Evolutionary conservation across 1,284 basidiomycete genomes (phyloP).

Genomic region (Austroboletus olivaceoglutinosus): DNA sequence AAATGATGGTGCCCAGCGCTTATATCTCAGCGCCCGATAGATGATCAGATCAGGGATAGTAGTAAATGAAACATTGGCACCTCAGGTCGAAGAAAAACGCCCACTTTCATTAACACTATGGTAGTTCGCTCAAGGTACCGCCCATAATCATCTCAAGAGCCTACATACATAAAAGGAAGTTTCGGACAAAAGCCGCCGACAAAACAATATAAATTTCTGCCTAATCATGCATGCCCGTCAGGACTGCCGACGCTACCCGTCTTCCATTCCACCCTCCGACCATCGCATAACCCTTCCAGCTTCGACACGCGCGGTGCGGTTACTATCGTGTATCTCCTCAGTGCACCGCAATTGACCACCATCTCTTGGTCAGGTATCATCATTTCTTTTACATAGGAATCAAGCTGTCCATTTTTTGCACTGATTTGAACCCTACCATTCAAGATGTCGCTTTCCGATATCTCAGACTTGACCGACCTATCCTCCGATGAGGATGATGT

Average conservation of each 20-base stretch:
- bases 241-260: neutral
- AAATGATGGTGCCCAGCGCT: conserved; percentile 1
- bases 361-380: neutral
- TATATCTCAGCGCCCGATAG: conserved; percentile 15
- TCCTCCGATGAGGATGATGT: conserved; percentile 40
- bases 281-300: neutral
- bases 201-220: conserved; percentile 10
- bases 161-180: conserved; percentile 18
- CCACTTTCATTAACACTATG: too few relatives aligned
- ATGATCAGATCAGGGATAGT: neutral
- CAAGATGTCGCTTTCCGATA: conserved; percentile 35
- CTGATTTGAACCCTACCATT: neutral
- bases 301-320: neutral
- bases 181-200: conserved; percentile 12
- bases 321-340: neutral
- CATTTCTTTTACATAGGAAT: neutral
- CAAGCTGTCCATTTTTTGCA: neutral
- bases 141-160: neutral
- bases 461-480: conserved; percentile 47
- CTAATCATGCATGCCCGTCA: neutral
- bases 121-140: too few relatives aligned
- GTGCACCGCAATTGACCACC: neutral
- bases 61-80: neutral
- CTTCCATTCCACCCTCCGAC: neutral
- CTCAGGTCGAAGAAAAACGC: neutral